Evolutionary conservation across 2,329 filamentous ascomycete genomes (phyloP), one percentile per base, ranked within the genome.

Genomic region (Emericellopsis cladophorae): DNA sequence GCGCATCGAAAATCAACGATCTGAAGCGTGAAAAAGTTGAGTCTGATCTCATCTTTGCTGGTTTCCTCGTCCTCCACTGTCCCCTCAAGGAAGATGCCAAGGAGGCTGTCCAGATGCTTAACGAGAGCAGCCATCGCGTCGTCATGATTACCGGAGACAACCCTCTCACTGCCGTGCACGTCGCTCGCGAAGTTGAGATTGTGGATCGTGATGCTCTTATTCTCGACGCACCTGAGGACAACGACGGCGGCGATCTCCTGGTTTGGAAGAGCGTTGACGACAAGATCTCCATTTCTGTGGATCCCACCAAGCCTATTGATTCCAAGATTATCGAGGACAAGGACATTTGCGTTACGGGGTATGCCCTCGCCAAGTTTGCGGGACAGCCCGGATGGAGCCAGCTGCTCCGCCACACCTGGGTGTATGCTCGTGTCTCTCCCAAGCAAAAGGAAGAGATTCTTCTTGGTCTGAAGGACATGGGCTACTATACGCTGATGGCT

Each of bases 91-190:
- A 95, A 22, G 92, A 98, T 59, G 92, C 92, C 37, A 84, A 93
- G 64, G 81, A 92, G 58, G 81, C 92, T 32, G 86, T 98, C 33
- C 86, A 84, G 49, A 95, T 96, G 87, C 74, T 98, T 51, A 98
- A 95, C 57, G 92, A 98, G 68, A 96, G 90, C 63, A 96, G 89
- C 64, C 92, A 98, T 61, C 86, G 92, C 51, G 88, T 95, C 37
- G 84, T 98, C 51, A 98, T 98, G 92, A 98, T 98, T 49, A 98
- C 92, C 45, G 92, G 92, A 57, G 92, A 98, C 61, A 98, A 98
- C 59, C 90, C 92, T 11, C 73, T 98, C 40, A 98, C 92, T 33
- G 92, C 92, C 48, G 86, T 95, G 10, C 90, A 98, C 56, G 92
- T 98, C 42, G 92, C 92, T 14, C 81, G 83, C 46, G 82, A 95